Base-by-base conservation (phyloP, 2,329 filamentous ascomycete genomes). In the Botrytis tulipae region DNA sequence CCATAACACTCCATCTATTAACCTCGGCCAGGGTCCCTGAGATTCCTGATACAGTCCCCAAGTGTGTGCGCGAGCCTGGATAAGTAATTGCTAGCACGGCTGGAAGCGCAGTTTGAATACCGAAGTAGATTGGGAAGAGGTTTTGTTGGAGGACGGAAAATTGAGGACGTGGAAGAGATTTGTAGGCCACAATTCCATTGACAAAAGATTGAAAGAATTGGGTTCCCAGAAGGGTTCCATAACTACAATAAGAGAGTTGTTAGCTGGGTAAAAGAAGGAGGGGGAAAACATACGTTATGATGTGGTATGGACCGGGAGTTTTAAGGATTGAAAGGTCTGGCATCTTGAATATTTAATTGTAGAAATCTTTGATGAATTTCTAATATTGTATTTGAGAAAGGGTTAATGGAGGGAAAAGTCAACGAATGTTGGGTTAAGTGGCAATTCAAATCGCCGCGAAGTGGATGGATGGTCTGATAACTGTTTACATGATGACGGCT, bases 121-220 rank as follows among this genome's bases (percentile, higher is more conserved):
- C 86, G 82, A 98, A 98, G 86, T 97, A 99, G 79, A 93, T 87
- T 48, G 94, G 94, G 84, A 98, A 97, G 71, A 95, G 89, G 76
- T 89, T 89, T 77, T 90, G 87, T 83, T 98, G 95, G 46, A 98
- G 88, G 29, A 90, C 86, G 40, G 91, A 89, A 85, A 99, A 98
- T 81, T 93, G 90, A 0, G 93, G 89, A 40, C 93, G 90, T 40
- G 93, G 90, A 54, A 98, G 89, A 18, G 89, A 87, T 80, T 87
- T 90, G 86, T 92, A 97, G 79, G 93, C 90, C 72, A 95, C 86
- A 70, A 94, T 89, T 74, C 94, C 87, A 79, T 88, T 89, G 80
- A 91, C 82, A 83, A 97, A 98, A 83, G 92, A 91, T 82, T 98
- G 94, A 83, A 94, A 98, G 82, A 97, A 87, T 57, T 94, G 92